phyloP scores from a whole-genome alignment of 2,329 filamentous ascomycete species.

The Aureobasidium leucospermi region DNA sequence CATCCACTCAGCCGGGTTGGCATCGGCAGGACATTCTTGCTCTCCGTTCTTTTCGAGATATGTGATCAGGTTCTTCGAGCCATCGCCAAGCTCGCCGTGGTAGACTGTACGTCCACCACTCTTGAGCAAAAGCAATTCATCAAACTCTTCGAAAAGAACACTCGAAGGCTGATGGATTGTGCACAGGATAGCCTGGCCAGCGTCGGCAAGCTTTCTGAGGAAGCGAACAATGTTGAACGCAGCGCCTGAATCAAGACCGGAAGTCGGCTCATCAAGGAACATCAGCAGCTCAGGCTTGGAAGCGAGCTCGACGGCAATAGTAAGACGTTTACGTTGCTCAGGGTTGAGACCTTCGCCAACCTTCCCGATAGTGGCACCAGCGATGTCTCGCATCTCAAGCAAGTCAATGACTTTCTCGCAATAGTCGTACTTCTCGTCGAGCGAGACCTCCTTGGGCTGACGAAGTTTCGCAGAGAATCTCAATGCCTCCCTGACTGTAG shows the following conservation, averaged over 20 bases:
- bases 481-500: conserved; percentile 58
- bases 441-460: conserved; percentile 51
- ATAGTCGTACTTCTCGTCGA: conserved; percentile 54
- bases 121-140: conserved; percentile 37
- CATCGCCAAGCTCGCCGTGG: conserved; percentile 41
- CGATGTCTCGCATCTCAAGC: conserved; percentile 60
- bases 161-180: conserved; percentile 39
- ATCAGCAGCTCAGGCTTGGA: conserved; percentile 50
- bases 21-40: conserved; percentile 44
- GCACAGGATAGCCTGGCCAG: conserved; percentile 39
- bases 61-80: conserved; percentile 33
- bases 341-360: conserved; percentile 56
- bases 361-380: conserved; percentile 56
- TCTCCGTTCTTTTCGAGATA: conserved; percentile 53
- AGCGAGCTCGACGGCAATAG: conserved; percentile 44
- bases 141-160: conserved; percentile 40
- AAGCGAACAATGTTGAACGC: conserved; percentile 58
- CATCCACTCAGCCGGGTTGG: conserved; percentile 68
- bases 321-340: conserved; percentile 55
- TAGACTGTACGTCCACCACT: conserved; percentile 40
- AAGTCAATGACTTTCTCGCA: conserved; percentile 60
- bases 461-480: conserved; percentile 59
- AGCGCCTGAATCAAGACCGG: conserved; percentile 56
- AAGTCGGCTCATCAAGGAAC: conserved; percentile 54
- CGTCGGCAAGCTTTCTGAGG: conserved; percentile 52